phyloP scores from a whole-genome alignment of 177 flowering plant genomes.

The Vitis hybrid region DNA sequence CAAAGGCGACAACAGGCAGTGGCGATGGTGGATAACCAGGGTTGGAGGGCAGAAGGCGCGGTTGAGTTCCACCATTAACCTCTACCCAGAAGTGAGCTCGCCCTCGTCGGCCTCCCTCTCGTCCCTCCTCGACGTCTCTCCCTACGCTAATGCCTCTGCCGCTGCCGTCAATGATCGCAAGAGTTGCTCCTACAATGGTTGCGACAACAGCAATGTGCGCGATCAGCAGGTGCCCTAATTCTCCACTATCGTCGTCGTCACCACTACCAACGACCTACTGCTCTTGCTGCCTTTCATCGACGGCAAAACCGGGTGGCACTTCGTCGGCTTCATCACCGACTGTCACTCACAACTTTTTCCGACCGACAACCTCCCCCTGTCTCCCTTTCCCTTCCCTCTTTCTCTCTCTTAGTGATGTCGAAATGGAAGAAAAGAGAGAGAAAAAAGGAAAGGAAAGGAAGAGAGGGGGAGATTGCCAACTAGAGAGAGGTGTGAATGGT shows the following conservation, averaged over 20 bases:
- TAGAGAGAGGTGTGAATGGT: too few relatives aligned
- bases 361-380: too few relatives aligned
- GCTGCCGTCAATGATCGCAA: constrained; percentile 29
- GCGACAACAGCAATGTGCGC: neutral
- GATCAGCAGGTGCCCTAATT: constrained; percentile 59
- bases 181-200: constrained; percentile 46
- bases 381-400: too few relatives aligned
- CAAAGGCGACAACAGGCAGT: too few relatives aligned
- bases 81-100: constrained; percentile 46
- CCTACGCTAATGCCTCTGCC: constrained; percentile 16
- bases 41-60: constrained; percentile 29
- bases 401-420: too few relatives aligned
- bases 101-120: constrained; percentile 68
- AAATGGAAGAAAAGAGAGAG: too few relatives aligned
- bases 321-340: accelerated
- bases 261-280: too few relatives aligned
- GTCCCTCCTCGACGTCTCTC: constrained; percentile 55
- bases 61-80: constrained; percentile 9
- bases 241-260: constrained; percentile 33
- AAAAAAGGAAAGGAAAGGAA: too few relatives aligned
- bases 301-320: too few relatives aligned
- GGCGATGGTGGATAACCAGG: too few relatives aligned
- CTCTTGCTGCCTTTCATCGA: too few relatives aligned
- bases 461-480: too few relatives aligned
- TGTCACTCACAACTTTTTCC: accelerated